phyloP scores from a whole-genome alignment of 305 asterid species.

The Solanum aculeatissimum region DNA sequence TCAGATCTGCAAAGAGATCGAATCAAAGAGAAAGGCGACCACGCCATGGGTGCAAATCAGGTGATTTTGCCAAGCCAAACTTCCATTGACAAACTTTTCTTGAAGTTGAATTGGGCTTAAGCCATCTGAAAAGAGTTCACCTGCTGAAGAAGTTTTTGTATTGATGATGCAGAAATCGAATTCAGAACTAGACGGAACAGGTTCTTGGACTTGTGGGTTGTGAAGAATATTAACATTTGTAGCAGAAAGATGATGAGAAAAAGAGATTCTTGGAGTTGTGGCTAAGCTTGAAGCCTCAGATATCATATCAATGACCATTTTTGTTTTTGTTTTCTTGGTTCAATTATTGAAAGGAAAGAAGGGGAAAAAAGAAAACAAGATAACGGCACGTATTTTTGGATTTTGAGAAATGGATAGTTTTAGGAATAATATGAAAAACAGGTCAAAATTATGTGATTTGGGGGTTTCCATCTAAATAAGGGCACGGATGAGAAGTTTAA shows the following conservation, averaged over 20 bases:
- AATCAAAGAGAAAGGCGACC: too few species aligned
- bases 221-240: not conserved
- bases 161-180: slow-evolving; percentile 22
- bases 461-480: too few species aligned
- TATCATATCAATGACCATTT: slow-evolving; percentile 22
- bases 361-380: not conserved
- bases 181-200: not conserved
- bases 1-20: too few species aligned
- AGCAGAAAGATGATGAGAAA: slow-evolving; percentile 16
- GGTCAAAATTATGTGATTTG: too few species aligned
- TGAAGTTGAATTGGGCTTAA: slow-evolving; percentile 20
- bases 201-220: not conserved
- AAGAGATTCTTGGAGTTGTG: slow-evolving; percentile 29
- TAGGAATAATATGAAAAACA: too few species aligned
- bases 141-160: slow-evolving; percentile 25
- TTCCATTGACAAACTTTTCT: not conserved
- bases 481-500: too few species aligned
- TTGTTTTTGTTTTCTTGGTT: not conserved
- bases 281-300: slow-evolving; percentile 17
- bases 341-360: not conserved
- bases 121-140: slow-evolving; percentile 29
- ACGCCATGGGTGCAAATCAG: too few species aligned
- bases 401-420: too few species aligned
- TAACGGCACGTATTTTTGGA: too few species aligned
- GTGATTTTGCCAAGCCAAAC: not conserved